Evolutionary conservation across 2,329 filamentous ascomycete genomes (phyloP).

Genomic region (Fusarium lateritium): DNA sequence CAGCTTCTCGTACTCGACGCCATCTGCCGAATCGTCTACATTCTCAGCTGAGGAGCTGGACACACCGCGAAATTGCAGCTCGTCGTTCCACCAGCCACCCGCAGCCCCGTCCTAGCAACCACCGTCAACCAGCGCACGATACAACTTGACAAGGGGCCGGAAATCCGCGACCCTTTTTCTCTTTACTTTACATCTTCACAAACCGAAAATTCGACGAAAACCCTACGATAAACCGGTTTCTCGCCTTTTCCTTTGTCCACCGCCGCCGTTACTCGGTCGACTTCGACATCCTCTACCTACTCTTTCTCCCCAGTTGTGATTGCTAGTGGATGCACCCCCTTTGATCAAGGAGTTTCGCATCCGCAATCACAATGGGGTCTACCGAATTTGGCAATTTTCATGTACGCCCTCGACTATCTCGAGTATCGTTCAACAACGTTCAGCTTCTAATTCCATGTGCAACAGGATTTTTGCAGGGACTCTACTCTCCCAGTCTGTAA

Average conservation of each 20-base stretch:
- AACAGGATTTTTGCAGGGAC: conserved; percentile 85
- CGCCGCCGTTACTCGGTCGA: conserved; percentile 23
- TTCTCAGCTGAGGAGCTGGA: conserved; percentile 22
- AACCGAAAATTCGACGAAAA: conserved; percentile 27
- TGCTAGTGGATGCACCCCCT: conserved; percentile 47
- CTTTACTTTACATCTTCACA: conserved; percentile 33
- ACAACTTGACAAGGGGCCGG: conserved; percentile 30
- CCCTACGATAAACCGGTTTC: conserved; percentile 8
- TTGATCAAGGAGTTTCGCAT: conserved; percentile 47
- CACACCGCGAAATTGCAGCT: conserved; percentile 44
- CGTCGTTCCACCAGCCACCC: conserved; percentile 43
- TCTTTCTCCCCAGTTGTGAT: conserved; percentile 44
- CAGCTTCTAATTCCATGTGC: conserved; percentile 44
- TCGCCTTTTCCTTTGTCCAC: conserved; percentile 25
- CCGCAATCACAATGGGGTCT: conserved; percentile 67
- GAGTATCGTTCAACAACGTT: conserved; percentile 12
- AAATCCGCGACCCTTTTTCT: conserved; percentile 34
- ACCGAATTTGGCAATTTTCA: conserved; percentile 74
- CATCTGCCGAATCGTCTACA: background rate
- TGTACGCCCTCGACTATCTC: conserved; percentile 55
- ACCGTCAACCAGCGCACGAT: conserved; percentile 36
- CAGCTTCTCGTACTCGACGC: background rate
- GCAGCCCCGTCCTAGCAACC: conserved; percentile 41
- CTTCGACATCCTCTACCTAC: conserved; percentile 20
- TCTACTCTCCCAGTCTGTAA: conserved; percentile 88